A percentile compares a stretch with the other conserved stretches of the same genome.
Conservation (phyloP, 371 early-diverging fungal species). For the Phascolomyces articulosus region DNA sequence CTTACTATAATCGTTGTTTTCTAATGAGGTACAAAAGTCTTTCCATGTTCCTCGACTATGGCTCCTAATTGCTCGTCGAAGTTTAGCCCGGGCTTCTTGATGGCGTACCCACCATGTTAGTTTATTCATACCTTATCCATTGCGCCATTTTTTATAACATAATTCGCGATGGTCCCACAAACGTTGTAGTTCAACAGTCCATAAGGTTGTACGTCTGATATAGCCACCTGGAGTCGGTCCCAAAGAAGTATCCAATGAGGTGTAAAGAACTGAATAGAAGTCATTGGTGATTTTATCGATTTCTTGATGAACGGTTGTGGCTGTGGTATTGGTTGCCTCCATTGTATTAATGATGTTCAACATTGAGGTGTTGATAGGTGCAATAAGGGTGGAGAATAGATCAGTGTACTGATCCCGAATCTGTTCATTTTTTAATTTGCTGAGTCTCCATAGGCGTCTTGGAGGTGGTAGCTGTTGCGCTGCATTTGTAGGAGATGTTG, state of each 20-base stretch:
- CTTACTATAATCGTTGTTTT: not conserved
- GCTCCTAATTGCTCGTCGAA: not conserved
- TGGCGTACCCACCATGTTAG: not conserved
- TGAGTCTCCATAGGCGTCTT: not conserved
- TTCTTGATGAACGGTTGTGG: not conserved
- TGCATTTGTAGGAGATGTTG: not conserved
- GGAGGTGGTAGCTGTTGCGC: not conserved
- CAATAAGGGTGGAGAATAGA: not conserved
- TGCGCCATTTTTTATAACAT: not conserved
- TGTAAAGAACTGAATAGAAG: not conserved
- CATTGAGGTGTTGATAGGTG: not conserved
- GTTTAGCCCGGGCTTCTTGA: not conserved
- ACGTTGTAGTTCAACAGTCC: not conserved
- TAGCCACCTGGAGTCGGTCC: not conserved
- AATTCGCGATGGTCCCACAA: not conserved
- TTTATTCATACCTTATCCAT: not conserved
- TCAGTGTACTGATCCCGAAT: not conserved
- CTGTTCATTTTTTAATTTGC: not conserved
- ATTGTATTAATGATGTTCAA: not conserved
- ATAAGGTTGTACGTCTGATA: not conserved
- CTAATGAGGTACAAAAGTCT: not conserved
- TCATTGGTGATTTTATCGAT: not conserved
- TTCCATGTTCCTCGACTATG: not conserved
- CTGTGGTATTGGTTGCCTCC: not conserved
- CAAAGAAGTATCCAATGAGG: conserved; percentile 1